phyloP scores from a whole-genome alignment of 495 filamentous ascomycete species.

The Antarctomyces pellizariae region DNA sequence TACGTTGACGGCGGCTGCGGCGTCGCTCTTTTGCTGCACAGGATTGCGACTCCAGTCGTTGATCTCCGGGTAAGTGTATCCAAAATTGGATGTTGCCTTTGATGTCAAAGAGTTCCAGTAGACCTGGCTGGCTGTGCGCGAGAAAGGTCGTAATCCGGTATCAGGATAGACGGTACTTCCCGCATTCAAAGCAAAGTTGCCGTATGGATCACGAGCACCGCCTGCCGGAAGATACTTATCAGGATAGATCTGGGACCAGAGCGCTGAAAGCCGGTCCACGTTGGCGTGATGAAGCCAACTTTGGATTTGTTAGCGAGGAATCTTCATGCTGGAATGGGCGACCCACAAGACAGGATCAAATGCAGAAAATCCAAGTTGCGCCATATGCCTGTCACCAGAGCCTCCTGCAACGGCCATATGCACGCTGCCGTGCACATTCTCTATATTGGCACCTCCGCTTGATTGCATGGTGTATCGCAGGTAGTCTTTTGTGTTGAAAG shows the following conservation, averaged over 20 bases:
- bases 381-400: constrained; percentile 20
- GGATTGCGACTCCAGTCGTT: constrained; percentile 8
- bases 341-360: constrained; percentile 25
- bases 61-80: constrained; percentile 14
- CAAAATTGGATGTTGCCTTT: constrained; percentile 8
- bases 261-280: constrained; percentile 18
- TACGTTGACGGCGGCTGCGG: constrained; percentile 21
- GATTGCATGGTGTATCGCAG: constrained; percentile 6
- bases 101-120: constrained; percentile 8
- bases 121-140: constrained; percentile 5
- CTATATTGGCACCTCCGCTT: constrained; percentile 12
- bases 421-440: constrained; percentile 19
- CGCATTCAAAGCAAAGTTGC: constrained; percentile 25
- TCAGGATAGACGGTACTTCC: constrained; percentile 6
- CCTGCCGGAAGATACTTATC: constrained; percentile 12
- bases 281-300: constrained; percentile 15
- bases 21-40: constrained; percentile 10
- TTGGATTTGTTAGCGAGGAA: constrained; percentile 1
- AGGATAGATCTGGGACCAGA: constrained; percentile 18
- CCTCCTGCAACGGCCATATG: constrained; percentile 18
- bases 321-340: constrained; percentile 9
- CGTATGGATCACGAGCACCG: constrained; percentile 17
- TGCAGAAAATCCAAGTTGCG: constrained; percentile 15
- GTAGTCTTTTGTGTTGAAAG: constrained; percentile 2
- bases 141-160: constrained; percentile 13